Evolutionary conservation across 139 green algal genomes (phyloP), one percentile per base, ranked within the genome.

Genomic region (Chlamydomonas applanata): DNA sequence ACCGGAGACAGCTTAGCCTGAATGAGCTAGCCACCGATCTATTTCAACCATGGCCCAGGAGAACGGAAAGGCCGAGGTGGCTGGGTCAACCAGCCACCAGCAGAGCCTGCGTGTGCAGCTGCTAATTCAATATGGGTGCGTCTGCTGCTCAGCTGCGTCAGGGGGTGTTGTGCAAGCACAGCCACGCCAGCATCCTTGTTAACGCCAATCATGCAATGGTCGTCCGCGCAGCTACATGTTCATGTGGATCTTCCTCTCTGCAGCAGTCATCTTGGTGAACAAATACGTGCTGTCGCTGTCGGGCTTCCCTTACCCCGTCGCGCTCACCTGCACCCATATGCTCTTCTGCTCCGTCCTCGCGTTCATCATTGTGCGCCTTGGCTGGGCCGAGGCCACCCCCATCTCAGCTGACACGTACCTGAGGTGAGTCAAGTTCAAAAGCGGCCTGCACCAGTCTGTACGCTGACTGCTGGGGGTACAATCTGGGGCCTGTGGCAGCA

Each of bases 221-320:
- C 40, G 40, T 11, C 40, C 11, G 40, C 40, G 62, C 74, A 84
- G 82, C 33, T 85, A 66, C 61, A 87, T 87, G 82, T 77, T 85
- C 46, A 4, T 85, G 56, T 87, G 83, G 83, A 85, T 88, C 35
- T 72, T 65, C 3, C 68, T 88, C 9, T 73, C 35, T 5, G 79
- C 79, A 20, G 75, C 72, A 1, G 89, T 93, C 5, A 93, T 93
- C 36, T 69, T 93, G 68, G 82, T 90, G 76, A 93, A 93, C 77
- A 93, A 93, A 79, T 93, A 85, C 33, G 74, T 93, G 13, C 76
- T 93, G 24, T 85, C 83, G 1, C 83, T 86, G 66, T 85, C 74
- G 4, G 84, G 85, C 29, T 95, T 93, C 71, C 86, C 85, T 2
- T 95, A 88, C 74, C 89, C 90, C 4, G 67, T 91, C 5, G 78